Percentiles rank a stretch among this genome's conserved stretches.
Evolutionary conservation across 164 flowering plant species (phyloP).

Genomic region (Vitis riparia): DNA sequence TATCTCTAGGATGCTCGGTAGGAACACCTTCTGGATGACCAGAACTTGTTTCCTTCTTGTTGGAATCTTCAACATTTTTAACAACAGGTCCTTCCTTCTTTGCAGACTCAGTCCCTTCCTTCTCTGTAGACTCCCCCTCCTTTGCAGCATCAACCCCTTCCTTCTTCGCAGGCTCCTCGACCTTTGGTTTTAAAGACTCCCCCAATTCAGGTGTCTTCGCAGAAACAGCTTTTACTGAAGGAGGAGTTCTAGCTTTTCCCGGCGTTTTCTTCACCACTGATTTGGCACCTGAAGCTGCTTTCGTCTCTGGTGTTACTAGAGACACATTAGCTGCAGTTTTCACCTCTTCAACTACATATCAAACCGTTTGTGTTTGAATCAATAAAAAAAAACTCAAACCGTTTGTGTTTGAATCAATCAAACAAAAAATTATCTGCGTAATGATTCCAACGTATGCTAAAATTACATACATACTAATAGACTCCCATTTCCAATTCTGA

Average conservation of each 20-base stretch:
- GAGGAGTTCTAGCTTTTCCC: conserved; percentile 23
- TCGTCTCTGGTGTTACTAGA: conserved; percentile 20
- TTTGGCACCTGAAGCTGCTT: conserved; percentile 13
- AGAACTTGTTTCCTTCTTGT: background rate
- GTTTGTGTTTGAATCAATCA: background rate
- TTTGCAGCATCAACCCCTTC: conserved; percentile 13
- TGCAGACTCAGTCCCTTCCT: conserved; percentile 11
- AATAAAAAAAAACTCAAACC: no score
- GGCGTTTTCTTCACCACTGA: conserved; percentile 27
- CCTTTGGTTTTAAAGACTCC: conserved; percentile 8
- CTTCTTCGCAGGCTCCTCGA: conserved; percentile 5
- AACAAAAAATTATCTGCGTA: no score
- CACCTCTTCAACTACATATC: conserved; percentile 25
- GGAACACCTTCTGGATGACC: background rate
- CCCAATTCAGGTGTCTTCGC: conserved; percentile 8
- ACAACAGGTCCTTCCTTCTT: conserved; percentile 16
- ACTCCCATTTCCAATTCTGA: no score
- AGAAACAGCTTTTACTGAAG: conserved; percentile 16
- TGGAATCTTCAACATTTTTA: conserved; percentile 14
- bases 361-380: background rate
- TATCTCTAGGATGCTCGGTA: background rate
- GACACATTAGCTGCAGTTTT: conserved; percentile 20
- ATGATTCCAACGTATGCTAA: no score
- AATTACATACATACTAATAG: no score
- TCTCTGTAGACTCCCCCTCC: conserved; percentile 4